A percentile compares a stretch with the other conserved stretches of the same genome.
These are phyloP conservation scores for Herpetomonas samuelpessoai DNA, from an alignment of 208 protist genomes.

Conservation along the genomic window DNA sequence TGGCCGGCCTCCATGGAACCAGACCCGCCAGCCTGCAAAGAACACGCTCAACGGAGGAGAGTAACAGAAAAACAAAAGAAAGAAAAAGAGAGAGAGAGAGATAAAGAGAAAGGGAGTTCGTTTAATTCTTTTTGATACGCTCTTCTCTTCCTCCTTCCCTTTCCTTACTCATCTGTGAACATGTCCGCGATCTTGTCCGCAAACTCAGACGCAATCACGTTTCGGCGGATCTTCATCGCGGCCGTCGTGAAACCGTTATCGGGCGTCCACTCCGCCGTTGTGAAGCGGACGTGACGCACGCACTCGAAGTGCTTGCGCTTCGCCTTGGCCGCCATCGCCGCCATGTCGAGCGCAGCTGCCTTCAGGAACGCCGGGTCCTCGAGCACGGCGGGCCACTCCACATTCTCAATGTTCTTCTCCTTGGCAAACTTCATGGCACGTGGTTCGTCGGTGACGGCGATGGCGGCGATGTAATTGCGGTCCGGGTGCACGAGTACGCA, in stretches of 20 bases:
- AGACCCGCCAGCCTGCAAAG: too few relatives aligned
- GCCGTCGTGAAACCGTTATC: conserved; percentile 66
- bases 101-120: too few relatives aligned
- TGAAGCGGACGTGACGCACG: conserved; percentile 24
- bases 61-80: conserved; percentile 24
- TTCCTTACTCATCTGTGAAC: conserved; percentile 26
- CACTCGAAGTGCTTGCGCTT: conserved; percentile 39
- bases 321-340: conserved; percentile 14
- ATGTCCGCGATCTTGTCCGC: conserved; percentile 33
- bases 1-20: too few relatives aligned
- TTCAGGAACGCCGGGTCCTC: conserved; percentile 31
- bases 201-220: conserved; percentile 37
- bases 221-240: conserved; percentile 58
- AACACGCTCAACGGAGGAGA: too few relatives aligned
- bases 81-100: conserved; percentile 11
- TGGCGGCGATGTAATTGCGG: conserved; percentile 50
- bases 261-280: conserved; percentile 55
- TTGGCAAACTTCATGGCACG: conserved; percentile 51
- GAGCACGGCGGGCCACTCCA: conserved; percentile 40
- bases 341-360: conserved; percentile 16
- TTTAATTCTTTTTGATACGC: too few relatives aligned
- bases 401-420: conserved; percentile 27
- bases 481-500: conserved; percentile 65
- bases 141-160: background rate
- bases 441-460: conserved; percentile 61